phyloP scores from a whole-genome alignment of 1,139 yeast genomes.

The Protomyces arabidopsidicola region DNA sequence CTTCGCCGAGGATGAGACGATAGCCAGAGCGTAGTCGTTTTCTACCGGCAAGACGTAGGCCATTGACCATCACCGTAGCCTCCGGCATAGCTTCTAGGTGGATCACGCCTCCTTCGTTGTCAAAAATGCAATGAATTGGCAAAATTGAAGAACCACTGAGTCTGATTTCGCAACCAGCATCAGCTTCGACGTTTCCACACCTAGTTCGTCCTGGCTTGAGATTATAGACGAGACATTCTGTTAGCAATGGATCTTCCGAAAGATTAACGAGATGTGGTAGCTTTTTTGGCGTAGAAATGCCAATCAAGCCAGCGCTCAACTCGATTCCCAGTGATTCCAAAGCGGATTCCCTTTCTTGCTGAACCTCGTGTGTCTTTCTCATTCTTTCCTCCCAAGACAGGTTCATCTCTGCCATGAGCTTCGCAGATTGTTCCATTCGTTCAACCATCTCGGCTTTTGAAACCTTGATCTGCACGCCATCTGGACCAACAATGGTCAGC shows the following conservation, averaged over 20 bases:
- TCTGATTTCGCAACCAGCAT: slow-evolving; percentile 34
- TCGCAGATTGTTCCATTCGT: slow-evolving; percentile 35
- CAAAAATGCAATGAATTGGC: slow-evolving; percentile 36
- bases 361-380: slow-evolving; percentile 34
- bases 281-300: slow-evolving; percentile 37
- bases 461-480: slow-evolving; percentile 29
- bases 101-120: slow-evolving; percentile 33
- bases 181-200: slow-evolving; percentile 33
- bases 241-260: slow-evolving; percentile 37
- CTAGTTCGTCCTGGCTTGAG: slow-evolving; percentile 35
- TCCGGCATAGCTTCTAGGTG: slow-evolving; percentile 29
- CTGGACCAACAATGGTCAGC: slow-evolving; percentile 29
- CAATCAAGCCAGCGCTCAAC: slow-evolving; percentile 34
- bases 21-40: slow-evolving; percentile 35
- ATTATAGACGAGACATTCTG: slow-evolving; percentile 38
- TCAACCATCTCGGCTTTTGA: slow-evolving; percentile 35
- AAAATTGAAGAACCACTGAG: slow-evolving; percentile 35
- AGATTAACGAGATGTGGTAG: slow-evolving; percentile 38
- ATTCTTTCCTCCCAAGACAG: slow-evolving; percentile 38
- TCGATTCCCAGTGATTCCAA: slow-evolving; percentile 37
- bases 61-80: slow-evolving; percentile 36
- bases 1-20: slow-evolving; percentile 35
- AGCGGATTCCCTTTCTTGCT: slow-evolving; percentile 35
- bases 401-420: slow-evolving; percentile 35
- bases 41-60: slow-evolving; percentile 30